Evolutionary conservation across 352 stramenopile genomes (phyloP).

Genomic region (Blastocystis hominis): DNA sequence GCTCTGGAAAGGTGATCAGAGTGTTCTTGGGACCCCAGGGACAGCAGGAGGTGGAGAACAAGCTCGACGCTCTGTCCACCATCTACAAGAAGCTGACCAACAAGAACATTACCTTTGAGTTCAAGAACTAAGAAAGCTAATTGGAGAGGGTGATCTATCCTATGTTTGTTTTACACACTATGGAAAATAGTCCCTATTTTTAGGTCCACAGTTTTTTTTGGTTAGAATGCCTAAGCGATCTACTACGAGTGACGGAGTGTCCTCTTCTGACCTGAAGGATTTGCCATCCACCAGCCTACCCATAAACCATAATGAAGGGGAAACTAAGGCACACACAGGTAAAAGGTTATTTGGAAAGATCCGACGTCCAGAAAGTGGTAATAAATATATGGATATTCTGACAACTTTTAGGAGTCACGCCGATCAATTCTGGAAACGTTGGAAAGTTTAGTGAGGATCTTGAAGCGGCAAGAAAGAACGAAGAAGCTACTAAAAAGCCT

Average conservation of each 20-base stretch:
- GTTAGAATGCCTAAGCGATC: slow-evolving; percentile 9
- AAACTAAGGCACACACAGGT: neutral
- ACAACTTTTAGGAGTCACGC: neutral
- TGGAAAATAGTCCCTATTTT: neutral
- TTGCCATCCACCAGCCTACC: neutral
- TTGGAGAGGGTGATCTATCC: neutral
- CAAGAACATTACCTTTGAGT: slow-evolving; percentile 97
- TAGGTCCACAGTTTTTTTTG: neutral
- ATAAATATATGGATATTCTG: too few species aligned
- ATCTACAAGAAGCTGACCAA: slow-evolving; percentile 99
- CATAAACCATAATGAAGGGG: neutral
- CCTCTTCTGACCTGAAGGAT: neutral
- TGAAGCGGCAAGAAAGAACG: neutral
- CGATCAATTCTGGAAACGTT: slow-evolving; percentile 8
- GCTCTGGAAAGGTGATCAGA: slow-evolving; percentile 92
- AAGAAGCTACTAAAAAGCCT: neutral
- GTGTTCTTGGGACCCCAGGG: slow-evolving; percentile 95
- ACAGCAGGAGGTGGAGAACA: slow-evolving; percentile 94
- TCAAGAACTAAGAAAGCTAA: slow-evolving; percentile 69
- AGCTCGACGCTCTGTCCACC: slow-evolving; percentile 92
- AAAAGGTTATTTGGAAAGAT: neutral
- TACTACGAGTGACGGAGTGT: neutral
- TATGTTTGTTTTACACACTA: neutral
- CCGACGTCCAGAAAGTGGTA: slow-evolving; percentile 17
- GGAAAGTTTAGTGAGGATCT: neutral